A percentile compares a stretch with the other conserved stretches of the same genome.
phyloP scores from a whole-genome alignment of 306 rosid species.

The Lupinus albus region DNA sequence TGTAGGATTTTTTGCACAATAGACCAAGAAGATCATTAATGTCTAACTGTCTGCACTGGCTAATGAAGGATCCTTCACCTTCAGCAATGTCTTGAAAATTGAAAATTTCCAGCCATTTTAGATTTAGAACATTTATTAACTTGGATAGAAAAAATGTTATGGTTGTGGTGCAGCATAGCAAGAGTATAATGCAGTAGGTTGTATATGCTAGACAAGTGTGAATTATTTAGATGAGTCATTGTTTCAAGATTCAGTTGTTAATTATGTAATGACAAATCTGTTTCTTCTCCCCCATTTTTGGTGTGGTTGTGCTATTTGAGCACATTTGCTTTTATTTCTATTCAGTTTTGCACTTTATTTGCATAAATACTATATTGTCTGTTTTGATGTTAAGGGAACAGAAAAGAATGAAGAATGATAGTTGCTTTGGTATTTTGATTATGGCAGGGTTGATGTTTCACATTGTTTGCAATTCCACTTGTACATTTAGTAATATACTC shows the following conservation, averaged over 20 bases:
- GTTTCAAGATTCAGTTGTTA: slow-evolving; percentile 29
- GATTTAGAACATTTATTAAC: slow-evolving; percentile 16
- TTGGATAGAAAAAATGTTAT: neutral
- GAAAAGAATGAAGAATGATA: neutral
- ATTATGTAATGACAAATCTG: slow-evolving; percentile 12
- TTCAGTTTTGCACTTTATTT: slow-evolving; percentile 21
- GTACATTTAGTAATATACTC: no score
- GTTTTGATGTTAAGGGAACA: neutral
- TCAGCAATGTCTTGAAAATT: no score
- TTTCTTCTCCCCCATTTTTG: neutral
- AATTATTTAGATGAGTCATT: slow-evolving; percentile 35
- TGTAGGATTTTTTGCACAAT: neutral
- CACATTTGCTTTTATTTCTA: neutral
- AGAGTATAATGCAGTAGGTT: slow-evolving; percentile 36
- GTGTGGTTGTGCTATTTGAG: neutral
- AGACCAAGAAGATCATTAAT: slow-evolving; percentile 3
- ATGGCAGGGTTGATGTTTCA: neutral
- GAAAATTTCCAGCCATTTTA: no score
- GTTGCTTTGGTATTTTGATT: slow-evolving; percentile 6
- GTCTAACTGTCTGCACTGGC: neutral
- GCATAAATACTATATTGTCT: neutral
- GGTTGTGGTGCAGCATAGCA: neutral
- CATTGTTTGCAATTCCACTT: neutral
- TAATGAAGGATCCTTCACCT: no score
- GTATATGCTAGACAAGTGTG: slow-evolving; percentile 44